A percentile compares a stretch with the other conserved stretches of the same genome.
Evolutionary conservation across 768 basidiomycete species (phyloP).

Genomic region (Trametes maxima): DNA sequence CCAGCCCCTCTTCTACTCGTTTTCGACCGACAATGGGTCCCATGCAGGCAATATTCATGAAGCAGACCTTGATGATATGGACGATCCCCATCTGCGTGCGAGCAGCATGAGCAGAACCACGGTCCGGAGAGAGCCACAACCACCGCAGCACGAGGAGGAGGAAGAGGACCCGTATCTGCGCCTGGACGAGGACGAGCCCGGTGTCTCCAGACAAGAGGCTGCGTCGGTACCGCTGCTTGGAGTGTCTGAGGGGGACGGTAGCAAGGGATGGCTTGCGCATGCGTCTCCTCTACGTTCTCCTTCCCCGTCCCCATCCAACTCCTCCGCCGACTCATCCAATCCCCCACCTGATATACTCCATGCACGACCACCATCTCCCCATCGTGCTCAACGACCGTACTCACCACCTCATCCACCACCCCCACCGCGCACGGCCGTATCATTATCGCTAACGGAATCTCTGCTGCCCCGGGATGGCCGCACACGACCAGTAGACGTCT

Average conservation of each 20-base stretch:
- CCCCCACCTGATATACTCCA: constrained; percentile 48
- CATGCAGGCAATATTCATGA: constrained; percentile 51
- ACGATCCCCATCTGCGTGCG: constrained; percentile 72
- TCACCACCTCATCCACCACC: constrained; percentile 39
- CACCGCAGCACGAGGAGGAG: constrained; percentile 44
- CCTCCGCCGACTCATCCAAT: constrained; percentile 44
- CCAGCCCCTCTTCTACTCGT: constrained; percentile 88
- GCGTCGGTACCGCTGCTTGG: constrained; percentile 43
- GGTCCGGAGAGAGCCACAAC: constrained; percentile 32
- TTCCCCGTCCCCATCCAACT: constrained; percentile 43
- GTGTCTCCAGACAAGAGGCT: constrained; percentile 37
- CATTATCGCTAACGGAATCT: constrained; percentile 78
- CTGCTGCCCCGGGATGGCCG: constrained; percentile 74
- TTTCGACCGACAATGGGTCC: constrained; percentile 74
- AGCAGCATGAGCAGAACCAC: constrained; percentile 38
- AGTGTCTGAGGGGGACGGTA: constrained; percentile 45
- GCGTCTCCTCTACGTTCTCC: constrained; percentile 63
- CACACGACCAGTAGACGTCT: constrained; percentile 65
- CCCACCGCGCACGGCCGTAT: constrained; percentile 48
- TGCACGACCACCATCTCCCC: constrained; percentile 30
- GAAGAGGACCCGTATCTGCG: constrained; percentile 80
- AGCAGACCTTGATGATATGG: constrained; percentile 64
- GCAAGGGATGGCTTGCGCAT: constrained; percentile 69
- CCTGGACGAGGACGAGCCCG: constrained; percentile 65
- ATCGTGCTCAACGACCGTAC: constrained; percentile 18